Conservation (phyloP, 495 filamentous ascomycete genomes). For the Daldinia vernicosa region DNA sequence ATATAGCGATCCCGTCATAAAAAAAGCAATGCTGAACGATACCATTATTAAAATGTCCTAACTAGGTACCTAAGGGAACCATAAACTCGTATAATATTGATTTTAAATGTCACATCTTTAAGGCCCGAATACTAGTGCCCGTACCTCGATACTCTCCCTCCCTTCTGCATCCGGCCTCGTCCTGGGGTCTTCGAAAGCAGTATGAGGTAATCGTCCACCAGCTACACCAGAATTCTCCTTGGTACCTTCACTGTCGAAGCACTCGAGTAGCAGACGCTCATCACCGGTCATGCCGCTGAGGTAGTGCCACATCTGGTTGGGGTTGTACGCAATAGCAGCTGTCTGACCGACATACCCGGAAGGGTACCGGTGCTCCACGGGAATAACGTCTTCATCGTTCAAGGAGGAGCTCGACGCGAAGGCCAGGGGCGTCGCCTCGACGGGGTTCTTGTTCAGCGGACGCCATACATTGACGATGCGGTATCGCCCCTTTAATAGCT, state of each 20-base stretch:
- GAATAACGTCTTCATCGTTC: conserved; percentile 69
- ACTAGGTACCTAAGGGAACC: background rate
- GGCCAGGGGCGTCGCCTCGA: conserved; percentile 74
- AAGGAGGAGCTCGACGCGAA: conserved; percentile 72
- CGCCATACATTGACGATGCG: conserved; percentile 92
- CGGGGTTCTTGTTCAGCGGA: conserved; percentile 72
- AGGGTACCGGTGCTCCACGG: conserved; percentile 79
- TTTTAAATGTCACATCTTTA: conserved; percentile 43
- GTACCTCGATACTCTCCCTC: conserved; percentile 87
- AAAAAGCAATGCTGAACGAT: background rate
- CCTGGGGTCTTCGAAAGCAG: conserved; percentile 79
- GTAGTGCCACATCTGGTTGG: conserved; percentile 76
- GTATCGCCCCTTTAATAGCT: conserved; percentile 68
- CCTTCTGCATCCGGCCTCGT: conserved; percentile 66
- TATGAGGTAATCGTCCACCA: conserved; percentile 78
- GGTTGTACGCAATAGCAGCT: conserved; percentile 70
- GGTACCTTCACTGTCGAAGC: conserved; percentile 71
- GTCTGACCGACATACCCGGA: conserved; percentile 76
- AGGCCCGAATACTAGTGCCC: conserved; percentile 81
- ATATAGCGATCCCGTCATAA: background rate
- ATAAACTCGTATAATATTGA: background rate
- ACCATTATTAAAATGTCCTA: background rate
- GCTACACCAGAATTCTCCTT: conserved; percentile 59
- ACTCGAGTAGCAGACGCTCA: conserved; percentile 83
- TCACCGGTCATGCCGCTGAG: conserved; percentile 78